These are phyloP conservation scores for Coprinellus aureogranulatus DNA, from an alignment of 768 basidiomycete species.

Conservation along the genomic window DNA sequence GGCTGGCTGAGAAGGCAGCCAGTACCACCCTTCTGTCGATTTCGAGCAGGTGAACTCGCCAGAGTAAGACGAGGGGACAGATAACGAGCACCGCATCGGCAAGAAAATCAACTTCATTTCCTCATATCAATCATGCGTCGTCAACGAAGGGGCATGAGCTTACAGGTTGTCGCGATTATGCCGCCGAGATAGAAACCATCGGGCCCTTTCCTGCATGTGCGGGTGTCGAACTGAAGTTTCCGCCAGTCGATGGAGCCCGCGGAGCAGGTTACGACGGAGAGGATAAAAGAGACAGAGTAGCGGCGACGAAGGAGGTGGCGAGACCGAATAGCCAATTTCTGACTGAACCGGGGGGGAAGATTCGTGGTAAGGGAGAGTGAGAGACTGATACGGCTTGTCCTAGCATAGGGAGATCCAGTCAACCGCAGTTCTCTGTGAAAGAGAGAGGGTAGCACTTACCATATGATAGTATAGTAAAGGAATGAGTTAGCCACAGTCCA, in stretches of 20 bases:
- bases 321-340: conserved; percentile 5
- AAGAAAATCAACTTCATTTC: conserved; percentile 22
- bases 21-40: conserved; percentile 21
- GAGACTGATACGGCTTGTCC: conserved; percentile 13
- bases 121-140: no score
- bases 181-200: not conserved
- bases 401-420: no score
- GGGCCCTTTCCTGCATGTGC: conserved; percentile 1
- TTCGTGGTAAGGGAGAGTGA: conserved; percentile 11
- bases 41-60: conserved; percentile 19
- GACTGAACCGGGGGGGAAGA: conserved; percentile 13
- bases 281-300: conserved; percentile 6
- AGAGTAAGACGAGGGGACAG: conserved; percentile 24
- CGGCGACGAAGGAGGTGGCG: not conserved
- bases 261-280: conserved; percentile 4
- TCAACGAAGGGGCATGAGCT: no score
- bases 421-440: no score
- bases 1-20: conserved; percentile 21
- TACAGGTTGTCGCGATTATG: conserved; percentile 1
- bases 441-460: no score
- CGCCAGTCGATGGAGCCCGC: not conserved
- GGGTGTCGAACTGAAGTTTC: not conserved
- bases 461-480: conserved; percentile 7
- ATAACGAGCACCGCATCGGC: conserved; percentile 23
- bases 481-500: not conserved